Evolutionary conservation across 2,329 filamentous ascomycete genomes (phyloP), one percentile per base, ranked within the genome.

Genomic region (Ophiocordyceps camponoti-leonardi): DNA sequence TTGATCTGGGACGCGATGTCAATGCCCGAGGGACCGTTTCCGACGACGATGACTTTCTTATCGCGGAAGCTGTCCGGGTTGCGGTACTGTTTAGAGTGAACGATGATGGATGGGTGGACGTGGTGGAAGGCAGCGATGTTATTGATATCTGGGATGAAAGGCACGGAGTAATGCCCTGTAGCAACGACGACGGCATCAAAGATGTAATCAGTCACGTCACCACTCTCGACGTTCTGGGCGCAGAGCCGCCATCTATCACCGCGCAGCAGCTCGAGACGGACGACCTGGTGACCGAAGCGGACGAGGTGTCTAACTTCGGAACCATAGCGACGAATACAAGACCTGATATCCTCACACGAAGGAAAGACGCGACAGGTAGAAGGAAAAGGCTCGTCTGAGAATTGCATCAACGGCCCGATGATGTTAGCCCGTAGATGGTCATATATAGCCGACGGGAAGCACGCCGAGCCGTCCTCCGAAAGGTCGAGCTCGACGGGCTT

Each of bases 391-490:
- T 75, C 66, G 52, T 90, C 83, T 5, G 80, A 81, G 59, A 80
- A 95, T 4, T 71, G 67, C 90, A 96, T 96, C 45, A 95, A 59
- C 0, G 71, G 68, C 48, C 82, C 77, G 0, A 87, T 84, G 43
- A 95, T 87, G 59, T 96, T 96, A 20, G 88, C 87, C 56, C 94
- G 81, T 16, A 95, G 67, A 22, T 72, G 66, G 43, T 86, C 77
- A 60, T 95, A 95, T 63, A 94, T 76, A 3, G 88, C 83, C 18
- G 83, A 86, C n/a, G 85, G 69, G 55, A 90, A 94, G 2, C 61
- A 6, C 81, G 73, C 1, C 72, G 56, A 35, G 7, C 55, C 51
- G 16, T n/a, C n/a, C n/a, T n/a, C n/a, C n/a, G n/a, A n/a, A n/a
- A n/a, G 35, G 18, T 18, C 35, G 35, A 18, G 6, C n/a, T 39